Evolutionary conservation across 2,329 filamentous ascomycete species (phyloP).

Genomic region (Cryoendolithus antarcticus): DNA sequence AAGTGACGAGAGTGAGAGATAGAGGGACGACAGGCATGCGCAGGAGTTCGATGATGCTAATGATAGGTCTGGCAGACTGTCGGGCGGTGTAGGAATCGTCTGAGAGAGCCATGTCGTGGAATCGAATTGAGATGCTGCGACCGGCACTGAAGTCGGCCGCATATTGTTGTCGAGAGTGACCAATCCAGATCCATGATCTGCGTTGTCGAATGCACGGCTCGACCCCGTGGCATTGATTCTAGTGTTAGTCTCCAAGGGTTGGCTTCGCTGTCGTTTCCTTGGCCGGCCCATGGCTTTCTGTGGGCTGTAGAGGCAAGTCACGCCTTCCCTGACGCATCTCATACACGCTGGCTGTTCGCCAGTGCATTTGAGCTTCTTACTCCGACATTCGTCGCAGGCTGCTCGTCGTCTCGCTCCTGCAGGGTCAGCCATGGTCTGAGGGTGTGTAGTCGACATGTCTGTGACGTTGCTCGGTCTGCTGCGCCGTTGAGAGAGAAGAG

Average conservation of each 20-base stretch:
- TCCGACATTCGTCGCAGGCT: slow-evolving; percentile 31
- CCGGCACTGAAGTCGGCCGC: too few species aligned
- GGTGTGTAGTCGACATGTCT: too few species aligned
- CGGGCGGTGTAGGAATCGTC: not conserved
- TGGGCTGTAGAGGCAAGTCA: slow-evolving; percentile 34
- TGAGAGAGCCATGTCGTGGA: too few species aligned
- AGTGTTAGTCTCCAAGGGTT: slow-evolving; percentile 13
- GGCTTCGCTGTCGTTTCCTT: slow-evolving; percentile 32
- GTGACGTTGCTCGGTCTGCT: too few species aligned
- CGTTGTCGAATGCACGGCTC: slow-evolving; percentile 13
- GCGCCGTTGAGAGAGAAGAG: too few species aligned
- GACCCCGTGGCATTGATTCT: slow-evolving; percentile 4
- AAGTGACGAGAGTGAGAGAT: slow-evolving; percentile 31
- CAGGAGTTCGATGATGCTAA: slow-evolving; percentile 16
- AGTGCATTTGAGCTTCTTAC: slow-evolving; percentile 38
- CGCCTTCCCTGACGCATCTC: slow-evolving; percentile 29
- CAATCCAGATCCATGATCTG: not conserved
- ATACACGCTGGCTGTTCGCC: slow-evolving; percentile 30
- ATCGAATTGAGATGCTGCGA: too few species aligned
- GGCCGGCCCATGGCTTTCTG: slow-evolving; percentile 40
- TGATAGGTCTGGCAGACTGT: slow-evolving; percentile 1
- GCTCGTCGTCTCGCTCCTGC: slow-evolving; percentile 13
- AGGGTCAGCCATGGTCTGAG: too few species aligned
- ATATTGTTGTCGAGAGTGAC: too few species aligned
- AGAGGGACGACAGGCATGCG: slow-evolving; percentile 35